A percentile compares a stretch with the other conserved stretches of the same genome.
phyloP scores from a whole-genome alignment of 1,284 basidiomycete species.

The Exsudoporus floridanus region DNA sequence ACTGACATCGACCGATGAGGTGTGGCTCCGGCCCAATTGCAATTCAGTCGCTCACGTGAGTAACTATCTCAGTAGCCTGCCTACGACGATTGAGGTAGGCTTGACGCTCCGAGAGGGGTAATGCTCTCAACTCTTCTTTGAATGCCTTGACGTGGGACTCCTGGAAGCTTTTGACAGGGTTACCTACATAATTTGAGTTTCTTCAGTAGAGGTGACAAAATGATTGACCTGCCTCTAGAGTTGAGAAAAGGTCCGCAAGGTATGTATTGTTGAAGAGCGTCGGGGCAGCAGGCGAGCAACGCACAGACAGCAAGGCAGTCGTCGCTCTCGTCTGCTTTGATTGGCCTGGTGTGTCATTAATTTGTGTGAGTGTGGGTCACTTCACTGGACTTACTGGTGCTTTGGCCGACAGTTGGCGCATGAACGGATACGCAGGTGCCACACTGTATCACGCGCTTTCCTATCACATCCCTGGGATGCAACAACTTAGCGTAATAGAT shows the following conservation, averaged over 20 bases:
- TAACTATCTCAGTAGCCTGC: conserved; percentile 8
- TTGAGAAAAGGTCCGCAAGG: conserved; percentile 30
- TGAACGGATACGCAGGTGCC: conserved; percentile 34
- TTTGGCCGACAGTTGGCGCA: conserved; percentile 27
- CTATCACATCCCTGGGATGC: conserved; percentile 25
- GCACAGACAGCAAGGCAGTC: conserved; percentile 11
- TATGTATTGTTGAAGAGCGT: conserved; percentile 24
- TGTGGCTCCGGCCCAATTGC: not conserved
- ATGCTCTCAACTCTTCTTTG: conserved; percentile 13
- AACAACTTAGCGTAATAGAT: conserved; percentile 3
- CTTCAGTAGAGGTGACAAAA: not conserved
- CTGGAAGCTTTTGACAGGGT: conserved; percentile 27
- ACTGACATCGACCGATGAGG: conserved; percentile 24
- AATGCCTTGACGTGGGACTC: conserved; percentile 19
- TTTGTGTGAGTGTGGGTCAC: not conserved
- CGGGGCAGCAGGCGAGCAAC: conserved; percentile 13
- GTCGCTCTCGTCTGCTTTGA: conserved; percentile 14
- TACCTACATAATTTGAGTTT: conserved; percentile 20
- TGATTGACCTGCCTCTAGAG: conserved; percentile 18
- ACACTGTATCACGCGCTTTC: conserved; percentile 31
- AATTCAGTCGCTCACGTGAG: conserved; percentile 12
- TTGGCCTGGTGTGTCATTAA: conserved; percentile 14
- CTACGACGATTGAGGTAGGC: conserved; percentile 22
- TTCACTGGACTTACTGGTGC: conserved; percentile 22
- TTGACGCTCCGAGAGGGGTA: conserved; percentile 18